A percentile compares a stretch with the other conserved stretches of the same genome.
Evolutionary conservation across 257 asterid species (phyloP).

Genomic region (Anisodus tanguticus): DNA sequence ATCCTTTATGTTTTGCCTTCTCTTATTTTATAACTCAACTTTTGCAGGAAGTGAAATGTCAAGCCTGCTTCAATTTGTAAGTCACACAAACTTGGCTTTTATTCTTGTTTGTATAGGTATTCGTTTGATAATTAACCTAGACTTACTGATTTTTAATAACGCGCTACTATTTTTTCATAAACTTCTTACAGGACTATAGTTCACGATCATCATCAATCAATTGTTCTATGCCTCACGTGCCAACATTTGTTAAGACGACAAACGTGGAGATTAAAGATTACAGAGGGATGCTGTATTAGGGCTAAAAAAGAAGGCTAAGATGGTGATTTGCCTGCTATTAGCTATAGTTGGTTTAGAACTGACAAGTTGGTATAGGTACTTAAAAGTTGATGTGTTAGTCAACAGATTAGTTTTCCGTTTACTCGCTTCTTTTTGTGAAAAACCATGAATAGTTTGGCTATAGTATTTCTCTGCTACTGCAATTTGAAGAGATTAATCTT

Average conservation of each 20-base stretch:
- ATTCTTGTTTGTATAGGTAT: background rate
- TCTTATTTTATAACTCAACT: background rate
- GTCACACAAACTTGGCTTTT: background rate
- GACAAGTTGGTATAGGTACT: background rate
- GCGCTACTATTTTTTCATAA: background rate
- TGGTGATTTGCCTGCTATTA: background rate
- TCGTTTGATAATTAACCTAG: background rate
- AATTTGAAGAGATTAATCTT: background rate
- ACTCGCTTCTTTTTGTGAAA: background rate
- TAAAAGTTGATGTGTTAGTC: background rate
- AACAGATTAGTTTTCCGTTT: too few species aligned
- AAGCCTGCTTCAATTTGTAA: background rate
- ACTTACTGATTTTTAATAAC: background rate
- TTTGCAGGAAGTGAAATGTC: background rate
- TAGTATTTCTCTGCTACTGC: background rate
- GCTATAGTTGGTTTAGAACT: background rate
- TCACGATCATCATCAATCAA: background rate
- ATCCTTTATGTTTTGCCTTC: background rate
- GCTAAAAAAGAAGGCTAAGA: background rate
- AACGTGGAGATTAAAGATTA: too few species aligned
- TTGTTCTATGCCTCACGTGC: background rate
- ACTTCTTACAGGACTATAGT: background rate
- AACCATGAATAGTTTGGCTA: background rate
- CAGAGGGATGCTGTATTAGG: background rate
- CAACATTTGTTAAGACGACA: background rate